These are phyloP conservation scores for Irpex lacteus DNA, from an alignment of 1,284 basidiomycete species.

Conservation along the genomic window DNA sequence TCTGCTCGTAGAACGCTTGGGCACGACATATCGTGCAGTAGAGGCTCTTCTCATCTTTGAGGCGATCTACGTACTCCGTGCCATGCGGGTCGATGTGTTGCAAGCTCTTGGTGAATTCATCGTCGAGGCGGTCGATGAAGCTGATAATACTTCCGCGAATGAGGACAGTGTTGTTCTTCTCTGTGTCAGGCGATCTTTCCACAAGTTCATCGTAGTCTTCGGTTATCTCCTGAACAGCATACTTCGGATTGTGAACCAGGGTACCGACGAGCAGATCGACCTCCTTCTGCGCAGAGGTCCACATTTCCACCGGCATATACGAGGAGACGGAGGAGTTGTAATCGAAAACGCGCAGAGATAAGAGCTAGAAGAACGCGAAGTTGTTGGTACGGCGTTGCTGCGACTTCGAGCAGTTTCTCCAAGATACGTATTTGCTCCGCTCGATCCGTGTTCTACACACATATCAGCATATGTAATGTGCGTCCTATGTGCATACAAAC, in stretches of 20 bases:
- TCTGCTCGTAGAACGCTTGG: constrained; percentile 88
- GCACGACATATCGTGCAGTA: constrained; percentile 93
- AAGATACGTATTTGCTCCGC: constrained; percentile 92
- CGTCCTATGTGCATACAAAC: constrained; percentile 36
- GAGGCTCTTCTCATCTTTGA: constrained; percentile 93
- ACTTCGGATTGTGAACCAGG: constrained; percentile 68
- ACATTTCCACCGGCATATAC: constrained; percentile 92
- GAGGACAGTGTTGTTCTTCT: constrained; percentile 66
- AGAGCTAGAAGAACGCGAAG: constrained; percentile 94
- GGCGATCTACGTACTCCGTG: constrained; percentile 94
- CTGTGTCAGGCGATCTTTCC: constrained; percentile 81
- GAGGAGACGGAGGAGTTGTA: constrained; percentile 88
- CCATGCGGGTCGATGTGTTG: constrained; percentile 99
- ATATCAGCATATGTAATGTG: not conserved
- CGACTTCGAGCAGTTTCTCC: constrained; percentile 85
- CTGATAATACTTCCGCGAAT: constrained; percentile 93
- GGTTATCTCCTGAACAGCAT: constrained; percentile 85
- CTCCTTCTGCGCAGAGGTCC: constrained; percentile 86
- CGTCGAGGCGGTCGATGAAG: constrained; percentile 95
- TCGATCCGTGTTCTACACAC: constrained; percentile 87
- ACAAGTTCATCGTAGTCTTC: constrained; percentile 92
- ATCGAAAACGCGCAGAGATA: constrained; percentile 94
- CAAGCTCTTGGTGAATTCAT: constrained; percentile 97
- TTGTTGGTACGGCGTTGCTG: constrained; percentile 87
- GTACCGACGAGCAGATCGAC: constrained; percentile 86